Conservation (phyloP, 2,329 filamentous ascomycete genomes). For the Fusarium aywerte region DNA sequence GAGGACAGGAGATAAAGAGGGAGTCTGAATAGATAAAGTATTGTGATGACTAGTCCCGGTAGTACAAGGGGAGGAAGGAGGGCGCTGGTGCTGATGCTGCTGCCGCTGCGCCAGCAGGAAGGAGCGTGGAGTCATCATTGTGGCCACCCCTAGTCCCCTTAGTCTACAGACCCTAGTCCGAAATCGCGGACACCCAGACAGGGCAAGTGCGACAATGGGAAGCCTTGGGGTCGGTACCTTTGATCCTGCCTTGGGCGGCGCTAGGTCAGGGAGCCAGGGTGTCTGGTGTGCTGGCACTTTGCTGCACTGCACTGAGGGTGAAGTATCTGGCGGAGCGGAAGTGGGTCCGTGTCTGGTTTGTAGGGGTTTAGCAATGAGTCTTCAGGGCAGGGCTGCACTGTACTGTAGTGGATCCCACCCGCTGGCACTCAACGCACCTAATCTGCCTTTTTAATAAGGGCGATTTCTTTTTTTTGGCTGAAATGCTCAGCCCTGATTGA, state of each 20-base stretch:
- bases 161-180: slow-evolving; percentile 13
- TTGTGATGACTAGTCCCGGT: slow-evolving; percentile 38
- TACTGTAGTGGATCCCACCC: background rate
- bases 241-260: slow-evolving; percentile 16
- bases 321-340: slow-evolving; percentile 39
- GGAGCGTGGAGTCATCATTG: slow-evolving; percentile 47
- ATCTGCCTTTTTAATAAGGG: background rate
- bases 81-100: slow-evolving; percentile 34
- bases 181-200: slow-evolving; percentile 33
- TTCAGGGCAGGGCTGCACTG: slow-evolving; percentile 21
- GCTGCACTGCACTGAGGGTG: background rate
- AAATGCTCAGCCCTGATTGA: slow-evolving; percentile 17
- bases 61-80: slow-evolving; percentile 33
- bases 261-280: slow-evolving; percentile 7
- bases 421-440: slow-evolving; percentile 4
- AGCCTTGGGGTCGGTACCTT: slow-evolving; percentile 31
- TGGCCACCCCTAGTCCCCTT: slow-evolving; percentile 36
- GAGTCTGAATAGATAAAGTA: slow-evolving; percentile 39
- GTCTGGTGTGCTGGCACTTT: slow-evolving; percentile 37
- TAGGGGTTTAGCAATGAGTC: slow-evolving; percentile 26
- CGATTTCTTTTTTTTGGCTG: slow-evolving; percentile 23
- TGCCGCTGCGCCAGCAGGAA: slow-evolving; percentile 44
- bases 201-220: slow-evolving; percentile 38
- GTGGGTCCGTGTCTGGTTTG: slow-evolving; percentile 24
- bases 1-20: slow-evolving; percentile 35